phyloP scores from a whole-genome alignment of 768 basidiomycete species.

The Suillus clintonianus region DNA sequence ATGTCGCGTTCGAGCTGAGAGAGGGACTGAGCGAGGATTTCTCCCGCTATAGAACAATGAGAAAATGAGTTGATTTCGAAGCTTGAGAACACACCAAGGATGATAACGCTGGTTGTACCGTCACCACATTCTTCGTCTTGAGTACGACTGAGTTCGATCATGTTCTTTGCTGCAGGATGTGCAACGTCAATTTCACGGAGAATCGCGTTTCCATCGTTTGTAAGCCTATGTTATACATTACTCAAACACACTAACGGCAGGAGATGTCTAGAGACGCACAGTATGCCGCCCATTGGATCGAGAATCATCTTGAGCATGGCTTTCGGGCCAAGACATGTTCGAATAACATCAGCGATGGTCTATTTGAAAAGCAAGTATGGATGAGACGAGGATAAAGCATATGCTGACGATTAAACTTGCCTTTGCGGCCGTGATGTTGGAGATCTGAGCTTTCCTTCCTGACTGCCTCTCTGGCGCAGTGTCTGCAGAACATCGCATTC shows the following conservation, averaged over 20 bases:
- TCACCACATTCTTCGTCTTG: constrained; percentile 99
- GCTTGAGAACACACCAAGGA: constrained; percentile 69
- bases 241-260: background rate
- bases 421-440: constrained; percentile 97
- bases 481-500: constrained; percentile 49
- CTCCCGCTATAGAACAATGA: constrained; percentile 62
- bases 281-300: constrained; percentile 98
- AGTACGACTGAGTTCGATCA: constrained; percentile 97
- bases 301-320: constrained; percentile 99
- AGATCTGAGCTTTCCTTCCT: constrained; percentile 93
- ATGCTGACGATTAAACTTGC: constrained; percentile 39
- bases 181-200: constrained; percentile 98
- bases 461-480: constrained; percentile 92
- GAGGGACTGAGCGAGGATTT: constrained; percentile 94
- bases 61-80: background rate
- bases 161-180: constrained; percentile 98
- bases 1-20: constrained; percentile 94
- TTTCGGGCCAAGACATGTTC: constrained; percentile 96
- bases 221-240: constrained; percentile 55
- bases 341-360: constrained; percentile 97
- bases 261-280: constrained; percentile 52
- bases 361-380: constrained; percentile 29
- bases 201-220: constrained; percentile 99
- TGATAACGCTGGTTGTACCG: constrained; percentile 98
- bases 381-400: background rate